Base-by-base conservation (phyloP, 2,329 filamentous ascomycete species). In the Xylariaceae sp. region DNA sequence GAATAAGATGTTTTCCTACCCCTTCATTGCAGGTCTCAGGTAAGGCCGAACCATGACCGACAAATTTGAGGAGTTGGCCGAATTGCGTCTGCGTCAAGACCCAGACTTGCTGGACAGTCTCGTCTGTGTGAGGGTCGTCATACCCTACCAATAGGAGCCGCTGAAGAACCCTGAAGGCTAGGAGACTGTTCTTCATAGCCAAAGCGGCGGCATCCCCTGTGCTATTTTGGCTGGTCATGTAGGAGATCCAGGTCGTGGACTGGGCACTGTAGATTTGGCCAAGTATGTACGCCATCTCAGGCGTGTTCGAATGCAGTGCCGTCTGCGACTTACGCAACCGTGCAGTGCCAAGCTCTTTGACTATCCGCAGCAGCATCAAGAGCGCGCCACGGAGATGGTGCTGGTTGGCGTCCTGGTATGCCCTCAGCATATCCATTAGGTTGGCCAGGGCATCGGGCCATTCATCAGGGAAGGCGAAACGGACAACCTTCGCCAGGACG, bases 281-380 rank as follows among this genome's bases (percentile, higher is more conserved):
- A 15, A 96, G 65, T 3, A 92, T 66, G 47, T 82, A 80, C n/a
- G 94, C 75, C 15, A 95, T 75, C 55, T 94, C 87, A 0, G 89
- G 86, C 0, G 88, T 78, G 19, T 85, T 72, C 2, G 78, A 76
- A 46, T 93, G 83, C 12, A 98, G 65, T 23, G 78, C 82, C 2
- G 80, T 78, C 50, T 89, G 79, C 0, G 82, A 88, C 43, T 75
- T 77, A 36, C 79, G 72, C 30, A 96, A 60, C 27, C 87, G 73
- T 3, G 83, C 89, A 0, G 84, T 89, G 1, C 84, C 80, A 5
- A 96, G 67, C 56, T 96, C 92, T 61, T 96, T 98, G 51, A 94
- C 79, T 18, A 94, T 78, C 30, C 90, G 82, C 11, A 96, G 67
- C 9, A 95, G 66, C 10, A 94, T 77, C 33, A 86, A 69, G 27